Percentiles rank a stretch among this genome's conserved stretches.
phyloP scores from a whole-genome alignment of 768 basidiomycete genomes.

The Calocera viscosa region DNA sequence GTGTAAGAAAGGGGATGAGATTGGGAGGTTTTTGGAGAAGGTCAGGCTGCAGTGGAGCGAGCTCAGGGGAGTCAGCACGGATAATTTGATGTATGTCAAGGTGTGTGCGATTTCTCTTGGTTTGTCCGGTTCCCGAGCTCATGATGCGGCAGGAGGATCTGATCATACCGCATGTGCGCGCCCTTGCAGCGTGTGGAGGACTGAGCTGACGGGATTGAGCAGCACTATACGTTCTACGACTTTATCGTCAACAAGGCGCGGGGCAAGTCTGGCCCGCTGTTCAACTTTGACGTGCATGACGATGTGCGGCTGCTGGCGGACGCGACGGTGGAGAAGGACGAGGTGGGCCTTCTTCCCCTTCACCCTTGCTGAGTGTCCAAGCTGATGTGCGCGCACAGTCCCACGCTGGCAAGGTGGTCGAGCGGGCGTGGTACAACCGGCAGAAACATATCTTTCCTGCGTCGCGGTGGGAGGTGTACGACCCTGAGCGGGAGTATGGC shows the following conservation, averaged over 20 bases:
- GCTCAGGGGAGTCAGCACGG: slow-evolving; percentile 74
- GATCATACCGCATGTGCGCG: slow-evolving; percentile 78
- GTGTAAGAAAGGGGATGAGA: slow-evolving; percentile 95
- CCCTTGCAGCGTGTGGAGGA: not conserved
- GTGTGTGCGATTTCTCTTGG: slow-evolving; percentile 30
- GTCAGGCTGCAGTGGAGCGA: slow-evolving; percentile 89
- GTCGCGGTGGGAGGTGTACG: slow-evolving; percentile 94
- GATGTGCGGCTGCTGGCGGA: slow-evolving; percentile 90
- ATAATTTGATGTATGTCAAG: slow-evolving; percentile 99
- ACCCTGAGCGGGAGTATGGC: slow-evolving; percentile 87
- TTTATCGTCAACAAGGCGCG: slow-evolving; percentile 98
- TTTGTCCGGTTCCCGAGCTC: not conserved
- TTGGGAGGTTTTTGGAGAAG: slow-evolving; percentile 79
- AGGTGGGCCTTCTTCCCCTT: slow-evolving; percentile 36
- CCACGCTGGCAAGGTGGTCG: slow-evolving; percentile 97
- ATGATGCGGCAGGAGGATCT: slow-evolving; percentile 73
- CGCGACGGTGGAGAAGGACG: slow-evolving; percentile 93
- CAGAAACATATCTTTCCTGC: slow-evolving; percentile 98
- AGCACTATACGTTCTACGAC: slow-evolving; percentile 98
- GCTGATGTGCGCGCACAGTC: slow-evolving; percentile 19
- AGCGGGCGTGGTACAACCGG: slow-evolving; percentile 86
- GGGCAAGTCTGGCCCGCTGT: slow-evolving; percentile 93
- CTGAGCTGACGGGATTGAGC: not conserved
- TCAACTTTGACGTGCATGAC: slow-evolving; percentile 98
- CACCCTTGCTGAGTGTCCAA: not conserved